Percentiles rank a stretch among this genome's conserved stretches.
These are phyloP conservation scores for Cyberlindnera meyerae DNA, from an alignment of 805 yeast genomes.

Conservation along the genomic window DNA sequence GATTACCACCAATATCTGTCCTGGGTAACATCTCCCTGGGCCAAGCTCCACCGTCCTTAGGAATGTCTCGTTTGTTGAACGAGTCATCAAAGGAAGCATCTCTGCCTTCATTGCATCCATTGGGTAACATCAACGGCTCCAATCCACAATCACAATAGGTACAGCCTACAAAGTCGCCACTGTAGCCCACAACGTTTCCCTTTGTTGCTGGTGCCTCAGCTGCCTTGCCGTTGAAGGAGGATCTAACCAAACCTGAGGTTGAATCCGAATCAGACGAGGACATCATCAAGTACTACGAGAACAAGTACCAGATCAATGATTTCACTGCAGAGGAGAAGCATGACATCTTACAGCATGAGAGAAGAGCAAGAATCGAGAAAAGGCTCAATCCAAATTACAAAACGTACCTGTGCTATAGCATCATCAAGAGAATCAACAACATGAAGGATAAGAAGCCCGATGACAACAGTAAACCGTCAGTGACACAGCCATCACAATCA, in stretches of 20 bases:
- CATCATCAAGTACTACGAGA: slow-evolving; percentile 25
- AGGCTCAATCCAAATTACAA: slow-evolving; percentile 24
- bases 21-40: slow-evolving; percentile 12
- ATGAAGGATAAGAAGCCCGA: slow-evolving; percentile 13
- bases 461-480: slow-evolving; percentile 1
- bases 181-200: slow-evolving; percentile 2
- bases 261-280: slow-evolving; percentile 25
- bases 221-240: slow-evolving; percentile 16
- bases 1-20: slow-evolving; percentile 38
- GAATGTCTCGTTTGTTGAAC: slow-evolving; percentile 12
- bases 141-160: too few relatives aligned
- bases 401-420: slow-evolving; percentile 26
- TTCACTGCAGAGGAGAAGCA: slow-evolving; percentile 27
- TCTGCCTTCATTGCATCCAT: slow-evolving; percentile 7
- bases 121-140: background rate
- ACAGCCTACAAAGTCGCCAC: too few relatives aligned
- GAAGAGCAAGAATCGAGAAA: slow-evolving; percentile 25
- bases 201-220: background rate
- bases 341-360: slow-evolving; percentile 27
- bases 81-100: slow-evolving; percentile 7
- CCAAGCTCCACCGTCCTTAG: slow-evolving; percentile 4
- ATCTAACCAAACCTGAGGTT: slow-evolving; percentile 23
- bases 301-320: slow-evolving; percentile 23
- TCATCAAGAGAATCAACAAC: slow-evolving; percentile 26
- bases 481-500: background rate